Conservation (phyloP, 1,284 basidiomycete genomes). For the Mycosarcoma mackinlayi region DNA sequence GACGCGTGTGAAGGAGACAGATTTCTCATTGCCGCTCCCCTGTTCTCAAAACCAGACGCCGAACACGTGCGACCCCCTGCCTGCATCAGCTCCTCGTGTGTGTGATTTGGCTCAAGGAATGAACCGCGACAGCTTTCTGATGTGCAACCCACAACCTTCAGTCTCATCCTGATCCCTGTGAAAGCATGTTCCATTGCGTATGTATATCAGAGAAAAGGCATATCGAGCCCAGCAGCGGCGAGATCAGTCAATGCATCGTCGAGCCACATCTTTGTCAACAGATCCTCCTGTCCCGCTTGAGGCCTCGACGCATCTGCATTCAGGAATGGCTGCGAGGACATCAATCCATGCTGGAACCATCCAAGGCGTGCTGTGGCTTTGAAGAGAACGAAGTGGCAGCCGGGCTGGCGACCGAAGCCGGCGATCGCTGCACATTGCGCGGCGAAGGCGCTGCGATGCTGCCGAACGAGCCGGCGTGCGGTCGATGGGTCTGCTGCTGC, state of each 20-base stretch:
- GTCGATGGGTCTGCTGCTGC: conserved; percentile 4
- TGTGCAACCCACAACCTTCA: too few relatives aligned
- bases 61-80: too few relatives aligned
- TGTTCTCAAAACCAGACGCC: too few relatives aligned
- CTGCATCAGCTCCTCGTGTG: too few relatives aligned
- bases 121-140: too few relatives aligned
- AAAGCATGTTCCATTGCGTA: too few relatives aligned
- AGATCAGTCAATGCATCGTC: conserved; percentile 47
- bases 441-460: conserved; percentile 12
- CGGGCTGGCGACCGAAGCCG: conserved; percentile 15
- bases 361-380: neutral
- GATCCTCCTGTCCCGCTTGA: conserved; percentile 29
- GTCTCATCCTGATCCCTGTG: too few relatives aligned
- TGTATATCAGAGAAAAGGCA: conserved; percentile 53
- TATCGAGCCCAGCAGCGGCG: conserved; percentile 43
- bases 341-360: neutral
- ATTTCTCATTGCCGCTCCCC: too few relatives aligned
- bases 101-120: too few relatives aligned
- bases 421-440: conserved; percentile 8
- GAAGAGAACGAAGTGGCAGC: conserved; percentile 10
- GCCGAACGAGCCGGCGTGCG: conserved; percentile 12
- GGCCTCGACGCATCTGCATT: conserved; percentile 1
- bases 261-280: conserved; percentile 49
- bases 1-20: too few relatives aligned
- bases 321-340: conserved; percentile 4